Base-by-base conservation (phyloP, 1,284 basidiomycete genomes). In the Lignosus rhinocerotis region DNA sequence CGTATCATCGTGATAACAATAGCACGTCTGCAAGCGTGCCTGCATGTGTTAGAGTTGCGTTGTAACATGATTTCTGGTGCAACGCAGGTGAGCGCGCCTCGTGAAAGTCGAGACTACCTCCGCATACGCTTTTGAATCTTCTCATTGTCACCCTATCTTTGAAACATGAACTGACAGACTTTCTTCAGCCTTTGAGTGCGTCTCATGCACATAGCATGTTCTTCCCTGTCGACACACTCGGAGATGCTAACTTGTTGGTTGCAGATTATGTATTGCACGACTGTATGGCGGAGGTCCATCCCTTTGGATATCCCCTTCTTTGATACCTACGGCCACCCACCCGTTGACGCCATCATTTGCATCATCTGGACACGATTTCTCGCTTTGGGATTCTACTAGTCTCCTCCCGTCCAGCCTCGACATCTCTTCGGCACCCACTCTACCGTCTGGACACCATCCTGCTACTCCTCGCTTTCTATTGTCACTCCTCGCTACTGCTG, bases 281-380 rank as follows among this genome's bases (percentile, higher is more conserved):
- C 80, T 95, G 7, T 95, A 95, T 69, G 92, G 92, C 31, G 88
- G 92, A n/a, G 90, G 91, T 0, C 93, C 93, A 6, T 78, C 79
- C 0, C 78, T 95, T 30, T 79, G 86, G 67, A 78, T 94, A 58
- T 81, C 86, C 25, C 79, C 86, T 1, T 75, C 80, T n/a, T 73
- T 92, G 39, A 78, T 89, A 50, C 87, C 93, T 2, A 87, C 86
- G 0, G 70, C 85, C 1, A 68, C 78, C 2, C 79, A 87, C 41
- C 93, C 93, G 1, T 80, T 94, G 52, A 91, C 90, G 0, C 80
- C 86, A 0, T 79, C 80, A 8, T 93, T 88, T 49, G 62, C 64
- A 4, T 61, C 58, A 17, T 45, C 55, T 8, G 50, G 61, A 11
- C 39, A 69, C 74, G 54, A 52, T 21, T 32, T 69, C 45, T 66